These are phyloP conservation scores for Cinnamomum micranthum DNA, from an alignment of 164 flowering plant genomes.

Conservation along the genomic window DNA sequence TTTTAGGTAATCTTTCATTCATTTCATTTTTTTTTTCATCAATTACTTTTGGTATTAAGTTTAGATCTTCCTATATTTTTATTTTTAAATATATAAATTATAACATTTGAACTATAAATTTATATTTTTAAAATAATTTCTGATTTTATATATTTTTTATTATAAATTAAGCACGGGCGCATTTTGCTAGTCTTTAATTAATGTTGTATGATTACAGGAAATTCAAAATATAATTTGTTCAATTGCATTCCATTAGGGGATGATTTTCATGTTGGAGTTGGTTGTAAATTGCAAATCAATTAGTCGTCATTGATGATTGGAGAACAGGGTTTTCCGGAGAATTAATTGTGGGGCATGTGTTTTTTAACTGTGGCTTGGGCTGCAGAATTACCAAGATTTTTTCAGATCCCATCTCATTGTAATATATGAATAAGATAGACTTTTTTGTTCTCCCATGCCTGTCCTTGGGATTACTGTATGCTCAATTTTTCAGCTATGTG, in stretches of 20 bases:
- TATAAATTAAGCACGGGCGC: no score
- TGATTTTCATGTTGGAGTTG: neutral
- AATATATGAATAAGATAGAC: constrained; percentile 7
- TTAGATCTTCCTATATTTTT: no score
- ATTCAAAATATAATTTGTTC: neutral
- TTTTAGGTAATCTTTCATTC: no score
- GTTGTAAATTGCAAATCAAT: neutral
- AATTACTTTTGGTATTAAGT: no score
- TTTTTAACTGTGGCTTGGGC: neutral
- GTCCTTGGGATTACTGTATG: neutral
- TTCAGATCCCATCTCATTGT: neutral
- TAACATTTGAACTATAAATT: no score
- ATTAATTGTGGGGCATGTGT: neutral
- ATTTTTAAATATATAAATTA: no score
- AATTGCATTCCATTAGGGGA: neutral
- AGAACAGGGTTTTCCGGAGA: neutral
- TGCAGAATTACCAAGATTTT: neutral
- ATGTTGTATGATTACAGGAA: neutral
- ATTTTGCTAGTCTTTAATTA: no score
- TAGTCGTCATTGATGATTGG: no score
- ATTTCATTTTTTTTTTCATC: no score
- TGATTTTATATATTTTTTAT: no score
- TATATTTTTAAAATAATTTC: no score
- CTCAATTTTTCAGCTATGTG: neutral
- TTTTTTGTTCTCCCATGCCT: neutral